Base-by-base conservation (phyloP, 2,329 filamentous ascomycete species). In the Hypoxylon sp. region DNA sequence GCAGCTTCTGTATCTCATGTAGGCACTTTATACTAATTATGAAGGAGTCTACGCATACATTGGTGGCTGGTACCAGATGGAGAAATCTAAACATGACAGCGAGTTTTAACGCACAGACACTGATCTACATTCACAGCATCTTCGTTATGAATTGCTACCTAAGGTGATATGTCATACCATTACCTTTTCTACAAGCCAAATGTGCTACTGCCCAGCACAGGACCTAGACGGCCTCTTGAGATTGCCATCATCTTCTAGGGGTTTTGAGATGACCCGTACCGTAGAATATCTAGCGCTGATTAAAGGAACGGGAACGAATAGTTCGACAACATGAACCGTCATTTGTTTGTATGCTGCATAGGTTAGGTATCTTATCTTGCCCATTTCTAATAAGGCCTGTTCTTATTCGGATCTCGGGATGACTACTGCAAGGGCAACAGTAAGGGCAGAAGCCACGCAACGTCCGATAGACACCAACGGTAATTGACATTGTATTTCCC, bases 101-200 rank as follows among this genome's bases (percentile, higher is more conserved):
- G 7, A 43, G 38, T 17, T 9, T 43, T 21, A 43, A 55, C 56
- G 63, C 67, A 69, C 67, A 64, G 67, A 69, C 60, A 45, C 51
- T 60, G 63, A 67, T 67, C 63, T 69, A 25, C 51, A 14, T 45
- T 13, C 25, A 30, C 41, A 55, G 32, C 48, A 63, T 41, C 34
- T 10, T 48, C 49, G 34, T 52, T 51, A 62, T 50, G 23, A 60
- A 38, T 63, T 51, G 41, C 32, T 25, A 34, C 25, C 1, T 5
- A 28, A 28, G 43, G 38, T 25, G 25, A 19, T 13, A 51, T 30
- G 43, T 48, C 17, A 19, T 43, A 45, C 14, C 17, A 46, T 45
- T 13, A 46, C 34, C 25, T 56, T 25, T 17, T 25, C 17, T 50
- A 28, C 25, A 11, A 32, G n/a, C 2, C 25, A 23, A 28, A 19